Evolutionary conservation across 2,329 filamentous ascomycete species (phyloP).

Genomic region (Meredithiella fracta): DNA sequence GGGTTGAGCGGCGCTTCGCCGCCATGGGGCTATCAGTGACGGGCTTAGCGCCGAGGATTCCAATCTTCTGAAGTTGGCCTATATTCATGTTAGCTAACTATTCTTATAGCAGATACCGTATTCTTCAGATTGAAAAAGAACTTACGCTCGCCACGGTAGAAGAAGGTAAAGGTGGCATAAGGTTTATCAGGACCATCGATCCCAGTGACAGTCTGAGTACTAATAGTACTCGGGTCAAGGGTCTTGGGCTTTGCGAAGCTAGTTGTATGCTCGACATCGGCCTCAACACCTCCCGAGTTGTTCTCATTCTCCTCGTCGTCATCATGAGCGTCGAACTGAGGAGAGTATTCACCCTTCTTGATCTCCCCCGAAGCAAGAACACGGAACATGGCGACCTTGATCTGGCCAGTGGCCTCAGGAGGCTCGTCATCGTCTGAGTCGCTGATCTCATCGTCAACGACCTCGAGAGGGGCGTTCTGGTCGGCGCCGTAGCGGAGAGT

Average conservation of each 20-base stretch:
- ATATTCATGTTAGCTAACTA: constrained; percentile 2
- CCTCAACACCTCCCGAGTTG: constrained; percentile 29
- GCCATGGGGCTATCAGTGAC: constrained; percentile 43
- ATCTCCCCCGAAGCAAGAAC: constrained; percentile 93
- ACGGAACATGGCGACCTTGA: constrained; percentile 92
- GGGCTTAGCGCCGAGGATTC: constrained; percentile 57
- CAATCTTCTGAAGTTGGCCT: constrained; percentile 96
- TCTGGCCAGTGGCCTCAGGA: constrained; percentile 88
- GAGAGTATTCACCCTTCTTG: constrained; percentile 94
- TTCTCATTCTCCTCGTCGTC: constrained; percentile 49
- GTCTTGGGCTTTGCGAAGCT: constrained; percentile 96
- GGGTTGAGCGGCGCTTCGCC: constrained; percentile 64
- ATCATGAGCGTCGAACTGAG: constrained; percentile 92
- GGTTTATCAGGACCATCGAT: constrained; percentile 93
- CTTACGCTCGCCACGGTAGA: constrained; percentile 89
- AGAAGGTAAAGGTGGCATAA: constrained; percentile 93
- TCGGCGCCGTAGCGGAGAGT: constrained; percentile 71
- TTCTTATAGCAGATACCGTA: neutral
- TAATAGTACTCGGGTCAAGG: constrained; percentile 90
- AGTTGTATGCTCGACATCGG: constrained; percentile 87
- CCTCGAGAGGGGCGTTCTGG: constrained; percentile 57
- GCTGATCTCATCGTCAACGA: constrained; percentile 50
- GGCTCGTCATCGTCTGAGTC: constrained; percentile 74
- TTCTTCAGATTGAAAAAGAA: constrained; percentile 17
- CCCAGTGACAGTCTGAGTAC: constrained; percentile 96